Conservation (phyloP, 495 filamentous ascomycete genomes). For the Xylaria nigripes region DNA sequence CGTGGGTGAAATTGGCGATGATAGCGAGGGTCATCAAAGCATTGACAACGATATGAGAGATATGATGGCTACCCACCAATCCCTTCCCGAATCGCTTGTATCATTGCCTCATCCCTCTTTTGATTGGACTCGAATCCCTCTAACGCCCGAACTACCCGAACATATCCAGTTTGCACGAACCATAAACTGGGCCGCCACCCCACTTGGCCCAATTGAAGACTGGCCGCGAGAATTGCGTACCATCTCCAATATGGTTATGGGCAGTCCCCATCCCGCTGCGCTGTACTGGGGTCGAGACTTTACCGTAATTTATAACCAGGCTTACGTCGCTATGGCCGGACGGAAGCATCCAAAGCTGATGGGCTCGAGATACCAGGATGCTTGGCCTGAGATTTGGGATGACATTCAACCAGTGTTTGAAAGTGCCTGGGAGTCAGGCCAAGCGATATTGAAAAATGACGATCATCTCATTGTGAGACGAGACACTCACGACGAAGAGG, state of each 20-base stretch:
- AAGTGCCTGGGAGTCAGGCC: constrained; percentile 49
- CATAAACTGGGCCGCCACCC: constrained; percentile 56
- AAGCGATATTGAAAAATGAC: constrained; percentile 68
- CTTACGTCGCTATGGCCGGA: constrained; percentile 59
- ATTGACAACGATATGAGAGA: constrained; percentile 11
- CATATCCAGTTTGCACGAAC: constrained; percentile 61
- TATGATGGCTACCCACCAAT: constrained; percentile 10
- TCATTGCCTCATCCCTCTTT: constrained; percentile 37
- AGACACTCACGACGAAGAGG: constrained; percentile 56
- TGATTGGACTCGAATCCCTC: constrained; percentile 61
- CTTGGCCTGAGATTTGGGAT: constrained; percentile 62
- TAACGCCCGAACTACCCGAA: constrained; percentile 45
- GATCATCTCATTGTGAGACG: constrained; percentile 57
- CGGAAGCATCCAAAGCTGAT: constrained; percentile 62
- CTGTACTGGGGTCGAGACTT: constrained; percentile 64
- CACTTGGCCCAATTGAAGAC: constrained; percentile 55
- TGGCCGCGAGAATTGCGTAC: constrained; percentile 55
- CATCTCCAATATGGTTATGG: constrained; percentile 64
- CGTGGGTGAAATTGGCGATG: constrained; percentile 13
- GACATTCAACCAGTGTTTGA: constrained; percentile 52
- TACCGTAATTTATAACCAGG: constrained; percentile 65
- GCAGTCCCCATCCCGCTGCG: constrained; percentile 60
- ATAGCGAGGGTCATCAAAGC: constrained; percentile 15
- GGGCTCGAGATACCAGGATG: constrained; percentile 54
- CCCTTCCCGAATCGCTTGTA: constrained; percentile 18